Evolutionary conservation across 2,329 filamentous ascomycete species (phyloP).

Genomic region (Albifimbria verrucaria): DNA sequence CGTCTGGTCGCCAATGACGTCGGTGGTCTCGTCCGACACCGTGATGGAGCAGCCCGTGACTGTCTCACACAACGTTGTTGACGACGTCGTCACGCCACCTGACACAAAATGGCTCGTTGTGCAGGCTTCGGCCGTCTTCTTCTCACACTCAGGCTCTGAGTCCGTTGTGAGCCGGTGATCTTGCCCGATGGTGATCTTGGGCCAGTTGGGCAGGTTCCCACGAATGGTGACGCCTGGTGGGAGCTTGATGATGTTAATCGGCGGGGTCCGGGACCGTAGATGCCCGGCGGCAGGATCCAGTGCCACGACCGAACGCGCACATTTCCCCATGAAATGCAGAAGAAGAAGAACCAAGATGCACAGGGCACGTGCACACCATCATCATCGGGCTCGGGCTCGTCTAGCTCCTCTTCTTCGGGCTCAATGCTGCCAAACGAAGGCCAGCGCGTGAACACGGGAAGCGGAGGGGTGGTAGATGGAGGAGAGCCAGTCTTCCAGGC

Average conservation of each 20-base stretch:
- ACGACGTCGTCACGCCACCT: slow-evolving; percentile 6
- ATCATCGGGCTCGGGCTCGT: slow-evolving; percentile 9
- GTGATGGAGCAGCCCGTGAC: slow-evolving; percentile 11
- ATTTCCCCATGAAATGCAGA: slow-evolving; percentile 13
- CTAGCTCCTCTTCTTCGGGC: slow-evolving; percentile 3
- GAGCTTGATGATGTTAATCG: slow-evolving; percentile 4
- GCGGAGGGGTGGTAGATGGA: slow-evolving; percentile 5
- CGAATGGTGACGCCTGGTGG: slow-evolving; percentile 8
- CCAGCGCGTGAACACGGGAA: slow-evolving; percentile 6
- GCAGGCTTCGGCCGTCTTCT: slow-evolving; percentile 8
- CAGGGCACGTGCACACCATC: slow-evolving; percentile 12
- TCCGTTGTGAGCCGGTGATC: slow-evolving; percentile 8
- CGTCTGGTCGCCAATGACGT: slow-evolving; percentile 7
- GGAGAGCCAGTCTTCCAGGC: slow-evolving; percentile 3
- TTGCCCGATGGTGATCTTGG: slow-evolving; percentile 10
- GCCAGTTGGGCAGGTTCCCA: slow-evolving; percentile 14
- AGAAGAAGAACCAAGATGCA: slow-evolving; percentile 14
- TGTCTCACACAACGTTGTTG: slow-evolving; percentile 10
- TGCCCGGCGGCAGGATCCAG: slow-evolving; percentile 11
- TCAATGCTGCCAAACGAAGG: neutral
- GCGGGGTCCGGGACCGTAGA: slow-evolving; percentile 12
- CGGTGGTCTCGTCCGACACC: slow-evolving; percentile 7
- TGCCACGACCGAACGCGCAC: slow-evolving; percentile 6
- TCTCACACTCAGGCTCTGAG: slow-evolving; percentile 9
- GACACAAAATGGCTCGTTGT: slow-evolving; percentile 6